phyloP scores from a whole-genome alignment of 441 rosid species.

The Bruguiera hainesii region DNA sequence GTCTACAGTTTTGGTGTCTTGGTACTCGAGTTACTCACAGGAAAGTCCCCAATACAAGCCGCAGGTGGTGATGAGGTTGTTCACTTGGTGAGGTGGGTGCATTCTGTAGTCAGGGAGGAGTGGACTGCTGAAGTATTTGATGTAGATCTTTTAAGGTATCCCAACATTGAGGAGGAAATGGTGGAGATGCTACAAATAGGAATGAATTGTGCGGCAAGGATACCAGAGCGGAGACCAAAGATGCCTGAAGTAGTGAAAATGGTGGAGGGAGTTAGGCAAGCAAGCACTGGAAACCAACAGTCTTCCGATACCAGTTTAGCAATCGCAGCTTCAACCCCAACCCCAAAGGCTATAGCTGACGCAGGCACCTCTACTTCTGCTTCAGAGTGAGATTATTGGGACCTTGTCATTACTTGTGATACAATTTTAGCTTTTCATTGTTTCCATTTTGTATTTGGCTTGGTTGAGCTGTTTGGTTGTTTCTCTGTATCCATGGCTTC shows the following conservation, averaged over 20 bases:
- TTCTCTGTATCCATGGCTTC: background rate
- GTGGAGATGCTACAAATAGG: slow-evolving; percentile 92
- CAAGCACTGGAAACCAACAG: slow-evolving; percentile 22
- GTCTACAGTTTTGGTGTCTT: slow-evolving; percentile 82
- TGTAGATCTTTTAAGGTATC: slow-evolving; percentile 65
- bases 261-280: slow-evolving; percentile 66
- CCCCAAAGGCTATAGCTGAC: slow-evolving; percentile 33
- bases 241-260: slow-evolving; percentile 59
- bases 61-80: slow-evolving; percentile 54
- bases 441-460: slow-evolving; percentile 4
- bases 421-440: background rate
- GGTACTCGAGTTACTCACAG: slow-evolving; percentile 85
- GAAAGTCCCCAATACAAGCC: slow-evolving; percentile 52
- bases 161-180: slow-evolving; percentile 94
- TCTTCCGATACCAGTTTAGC: slow-evolving; percentile 47
- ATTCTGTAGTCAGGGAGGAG: slow-evolving; percentile 90
- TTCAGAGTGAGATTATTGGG: slow-evolving; percentile 26
- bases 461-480: slow-evolving; percentile 14
- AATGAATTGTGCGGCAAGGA: slow-evolving; percentile 65
- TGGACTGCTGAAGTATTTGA: slow-evolving; percentile 99
- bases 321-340: slow-evolving; percentile 42
- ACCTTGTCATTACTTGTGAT: slow-evolving; percentile 5
- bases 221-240: slow-evolving; percentile 73
- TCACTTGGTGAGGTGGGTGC: slow-evolving; percentile 89
- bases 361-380: slow-evolving; percentile 45